These are phyloP conservation scores for Rhizopogon roseolus DNA, from an alignment of 768 basidiomycete genomes.

Conservation along the genomic window DNA sequence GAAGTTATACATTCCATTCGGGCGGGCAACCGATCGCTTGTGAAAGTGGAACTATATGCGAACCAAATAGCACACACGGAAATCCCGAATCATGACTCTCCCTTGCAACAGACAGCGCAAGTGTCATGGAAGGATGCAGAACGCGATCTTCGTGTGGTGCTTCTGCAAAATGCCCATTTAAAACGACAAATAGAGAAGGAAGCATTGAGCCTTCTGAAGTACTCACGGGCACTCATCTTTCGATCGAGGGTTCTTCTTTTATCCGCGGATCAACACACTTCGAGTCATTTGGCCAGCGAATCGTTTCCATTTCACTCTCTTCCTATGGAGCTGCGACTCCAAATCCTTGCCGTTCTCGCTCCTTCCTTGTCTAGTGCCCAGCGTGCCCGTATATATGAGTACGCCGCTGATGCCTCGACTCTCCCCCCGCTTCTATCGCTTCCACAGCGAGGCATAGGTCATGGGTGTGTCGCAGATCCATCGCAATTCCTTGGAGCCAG, in stretches of 20 bases:
- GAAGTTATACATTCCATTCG: constrained; percentile 45
- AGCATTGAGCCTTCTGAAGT: constrained; percentile 45
- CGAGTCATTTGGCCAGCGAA: constrained; percentile 10
- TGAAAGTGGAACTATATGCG: constrained; percentile 43
- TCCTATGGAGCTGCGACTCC: constrained; percentile 53
- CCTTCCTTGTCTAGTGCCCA: constrained; percentile 56
- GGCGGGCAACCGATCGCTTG: constrained; percentile 44
- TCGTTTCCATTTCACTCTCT: constrained; percentile 37
- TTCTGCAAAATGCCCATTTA: constrained; percentile 43
- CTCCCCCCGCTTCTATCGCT: constrained; percentile 39
- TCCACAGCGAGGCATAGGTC: constrained; percentile 18
- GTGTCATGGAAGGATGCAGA: constrained; percentile 31
- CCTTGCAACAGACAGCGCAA: constrained; percentile 8
- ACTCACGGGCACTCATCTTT: constrained; percentile 45
- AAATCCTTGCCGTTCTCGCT: constrained; percentile 52
- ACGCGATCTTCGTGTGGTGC: constrained; percentile 28
- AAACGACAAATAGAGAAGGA: constrained; percentile 41
- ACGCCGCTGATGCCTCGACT: constrained; percentile 44
- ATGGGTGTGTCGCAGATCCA: constrained; percentile 15
- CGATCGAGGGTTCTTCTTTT: constrained; percentile 13
- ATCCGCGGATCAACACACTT: constrained; percentile 9
- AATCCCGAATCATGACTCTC: constrained; percentile 5
- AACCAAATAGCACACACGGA: constrained; percentile 31
- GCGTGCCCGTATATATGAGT: constrained; percentile 48
- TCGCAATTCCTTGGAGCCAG: constrained; percentile 12